Base-by-base conservation (phyloP, 2,329 filamentous ascomycete genomes). In the Penicillium digitatum region DNA sequence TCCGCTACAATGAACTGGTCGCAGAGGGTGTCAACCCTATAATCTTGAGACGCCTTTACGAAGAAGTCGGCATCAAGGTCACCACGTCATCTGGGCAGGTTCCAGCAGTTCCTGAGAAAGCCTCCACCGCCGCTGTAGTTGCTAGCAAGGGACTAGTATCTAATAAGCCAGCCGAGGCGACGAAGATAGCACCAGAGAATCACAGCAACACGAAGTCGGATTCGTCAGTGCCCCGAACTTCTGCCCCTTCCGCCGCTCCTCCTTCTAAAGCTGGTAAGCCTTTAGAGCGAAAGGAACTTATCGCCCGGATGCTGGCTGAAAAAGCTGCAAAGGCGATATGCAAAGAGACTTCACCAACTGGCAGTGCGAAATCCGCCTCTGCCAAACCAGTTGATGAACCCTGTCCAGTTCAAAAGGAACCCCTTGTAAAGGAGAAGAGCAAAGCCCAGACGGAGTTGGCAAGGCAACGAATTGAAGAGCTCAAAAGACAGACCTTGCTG, bases 401-500 rank as follows among this genome's bases (percentile, higher is more conserved):
- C 18, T 48, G 54, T 35, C 27, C 55, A n/a, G 51, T 48, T 5
- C 57, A 64, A 27, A 70, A 65, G 35, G 64, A 62, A 32, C 53
- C 57, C 1, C 61, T 66, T 45, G 67, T 69, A 5, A 76, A 75
- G 39, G 72, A 74, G 64, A 82, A 76, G 61, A 76, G 77, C 31
- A 83, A 87, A 66, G 83, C 83, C 18, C 82, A 90, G 61, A 95
- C 89, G 57, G 89, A 89, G 55, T 75, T 91, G 31, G 79, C 92
- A 44, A 85, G 89, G 60, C 83, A 90, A 67, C 90, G 90, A 62
- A 86, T 95, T 67, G 89, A 90, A 56, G 87, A 87, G 22, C 75
- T 94, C 22, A 84, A 85, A 62, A 86, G 83, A 54, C 73, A 71
- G 59, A 72, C 72, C 49, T 63, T 78, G 14, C 70, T 74, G 62